Evolutionary conservation across 495 filamentous ascomycete species (phyloP).

Genomic region (Evernia prunastri): DNA sequence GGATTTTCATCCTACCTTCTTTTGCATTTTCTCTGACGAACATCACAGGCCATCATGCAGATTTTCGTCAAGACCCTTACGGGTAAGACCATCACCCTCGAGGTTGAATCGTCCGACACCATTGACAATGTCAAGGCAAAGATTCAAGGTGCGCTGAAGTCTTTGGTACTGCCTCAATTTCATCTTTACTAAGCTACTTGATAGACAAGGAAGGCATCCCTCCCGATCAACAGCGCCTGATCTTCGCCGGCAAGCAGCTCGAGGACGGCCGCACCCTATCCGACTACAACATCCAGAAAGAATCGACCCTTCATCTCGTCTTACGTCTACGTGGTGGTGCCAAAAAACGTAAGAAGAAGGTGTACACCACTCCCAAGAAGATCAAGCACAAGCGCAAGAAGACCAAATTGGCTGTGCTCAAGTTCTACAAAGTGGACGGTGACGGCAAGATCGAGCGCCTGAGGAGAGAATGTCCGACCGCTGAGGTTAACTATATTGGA

Average conservation of each 20-base stretch:
- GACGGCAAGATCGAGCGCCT: constrained; percentile 99
- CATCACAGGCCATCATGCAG: constrained; percentile 70
- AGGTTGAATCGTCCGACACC: constrained; percentile 99
- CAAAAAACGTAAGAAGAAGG: constrained; percentile 99
- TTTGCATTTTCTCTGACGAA: background rate
- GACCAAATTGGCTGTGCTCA: constrained; percentile 99
- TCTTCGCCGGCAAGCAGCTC: constrained; percentile 99
- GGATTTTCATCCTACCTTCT: background rate
- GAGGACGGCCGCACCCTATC: constrained; percentile 98
- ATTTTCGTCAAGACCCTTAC: constrained; percentile 99
- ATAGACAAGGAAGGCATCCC: constrained; percentile 99
- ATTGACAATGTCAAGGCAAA: constrained; percentile 99
- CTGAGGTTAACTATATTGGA: constrained; percentile 57
- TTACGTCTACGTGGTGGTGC: constrained; percentile 91
- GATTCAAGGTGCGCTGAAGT: constrained; percentile 56
- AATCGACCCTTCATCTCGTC: constrained; percentile 97
- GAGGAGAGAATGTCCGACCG: constrained; percentile 87
- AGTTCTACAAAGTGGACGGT: constrained; percentile 99
- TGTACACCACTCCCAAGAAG: constrained; percentile 99
- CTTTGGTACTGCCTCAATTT: background rate
- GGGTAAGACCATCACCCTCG: constrained; percentile 99
- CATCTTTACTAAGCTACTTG: constrained; percentile 17
- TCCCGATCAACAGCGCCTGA: constrained; percentile 99
- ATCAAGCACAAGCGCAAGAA: constrained; percentile 99
- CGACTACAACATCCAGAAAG: constrained; percentile 99